Evolutionary conservation across 257 asterid species (phyloP).

Genomic region (Phtheirospermum japonicum): DNA sequence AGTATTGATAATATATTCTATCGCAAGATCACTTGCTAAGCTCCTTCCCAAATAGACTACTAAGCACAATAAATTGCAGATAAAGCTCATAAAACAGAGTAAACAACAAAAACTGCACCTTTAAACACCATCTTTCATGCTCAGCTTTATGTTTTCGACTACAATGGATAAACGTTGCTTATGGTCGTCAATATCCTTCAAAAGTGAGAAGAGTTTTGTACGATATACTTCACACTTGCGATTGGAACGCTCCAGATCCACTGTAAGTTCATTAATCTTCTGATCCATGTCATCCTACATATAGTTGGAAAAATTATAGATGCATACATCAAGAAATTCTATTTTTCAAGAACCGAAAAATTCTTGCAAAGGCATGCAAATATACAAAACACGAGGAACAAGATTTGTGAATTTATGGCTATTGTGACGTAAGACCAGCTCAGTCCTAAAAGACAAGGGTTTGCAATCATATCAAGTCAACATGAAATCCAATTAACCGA

Average conservation of each 20-base stretch:
- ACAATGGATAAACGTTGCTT: slow-evolving; percentile 71
- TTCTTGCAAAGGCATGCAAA: slow-evolving; percentile 7
- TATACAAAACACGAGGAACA: background rate
- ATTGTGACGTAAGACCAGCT: too few species aligned
- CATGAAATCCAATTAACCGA: slow-evolving; percentile 8
- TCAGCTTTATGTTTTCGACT: slow-evolving; percentile 71
- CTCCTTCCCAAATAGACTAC: too few species aligned
- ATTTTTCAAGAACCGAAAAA: slow-evolving; percentile 2
- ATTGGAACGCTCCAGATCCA: slow-evolving; percentile 67
- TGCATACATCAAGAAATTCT: slow-evolving; percentile 10
- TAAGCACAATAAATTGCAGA: slow-evolving; percentile 38
- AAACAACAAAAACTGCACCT: slow-evolving; percentile 26
- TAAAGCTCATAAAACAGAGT: slow-evolving; percentile 20
- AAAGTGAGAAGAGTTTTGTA: slow-evolving; percentile 64
- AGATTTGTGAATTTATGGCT: background rate
- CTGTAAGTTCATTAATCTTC: slow-evolving; percentile 61
- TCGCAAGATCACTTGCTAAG: too few species aligned
- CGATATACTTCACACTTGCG: slow-evolving; percentile 78
- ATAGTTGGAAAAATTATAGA: slow-evolving; percentile 18
- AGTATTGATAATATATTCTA: too few species aligned
- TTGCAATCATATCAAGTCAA: slow-evolving; percentile 2
- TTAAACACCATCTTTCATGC: slow-evolving; percentile 63
- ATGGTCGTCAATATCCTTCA: slow-evolving; percentile 90
- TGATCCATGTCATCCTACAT: slow-evolving; percentile 78
- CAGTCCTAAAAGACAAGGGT: slow-evolving; percentile 1